phyloP scores from a whole-genome alignment of 2,329 filamentous ascomycete genomes.

The Sporothrix pallida region DNA sequence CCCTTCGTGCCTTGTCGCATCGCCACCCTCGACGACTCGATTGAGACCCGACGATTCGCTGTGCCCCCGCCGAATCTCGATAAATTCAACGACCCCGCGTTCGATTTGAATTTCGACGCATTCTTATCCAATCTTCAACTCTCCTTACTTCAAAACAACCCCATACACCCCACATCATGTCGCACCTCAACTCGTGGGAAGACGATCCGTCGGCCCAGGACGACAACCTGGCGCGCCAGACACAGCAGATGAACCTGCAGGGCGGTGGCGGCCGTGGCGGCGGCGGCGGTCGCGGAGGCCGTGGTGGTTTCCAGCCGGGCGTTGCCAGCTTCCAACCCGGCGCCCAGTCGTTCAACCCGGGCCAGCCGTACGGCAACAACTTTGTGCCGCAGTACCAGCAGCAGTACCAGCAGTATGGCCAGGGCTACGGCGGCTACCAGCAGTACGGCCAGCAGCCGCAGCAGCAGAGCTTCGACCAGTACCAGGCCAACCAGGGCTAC shows the following conservation, averaged over 20 bases:
- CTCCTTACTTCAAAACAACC: neutral
- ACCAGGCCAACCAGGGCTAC: constrained; percentile 46
- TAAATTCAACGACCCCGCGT: neutral
- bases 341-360: constrained; percentile 66
- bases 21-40: neutral
- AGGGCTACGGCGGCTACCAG: constrained; percentile 45
- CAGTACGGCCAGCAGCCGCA: constrained; percentile 47
- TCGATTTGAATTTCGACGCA: neutral
- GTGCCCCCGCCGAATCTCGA: neutral
- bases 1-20: neutral
- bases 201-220: constrained; percentile 81
- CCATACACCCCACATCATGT: constrained; percentile 32
- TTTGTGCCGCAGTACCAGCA: constrained; percentile 49
- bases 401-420: constrained; percentile 36
- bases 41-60: constrained; percentile 21
- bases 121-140: neutral
- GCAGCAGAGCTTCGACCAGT: constrained; percentile 50
- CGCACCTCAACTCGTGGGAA: constrained; percentile 94
- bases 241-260: constrained; percentile 77
- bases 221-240: constrained; percentile 76
- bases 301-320: constrained; percentile 65
- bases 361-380: constrained; percentile 62
- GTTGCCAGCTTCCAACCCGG: constrained; percentile 75
- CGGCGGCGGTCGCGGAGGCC: constrained; percentile 31
- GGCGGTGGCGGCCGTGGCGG: constrained; percentile 51